Evolutionary conservation across 345 rosid genomes (phyloP).

Genomic region (Cardiospermum halicacabum): DNA sequence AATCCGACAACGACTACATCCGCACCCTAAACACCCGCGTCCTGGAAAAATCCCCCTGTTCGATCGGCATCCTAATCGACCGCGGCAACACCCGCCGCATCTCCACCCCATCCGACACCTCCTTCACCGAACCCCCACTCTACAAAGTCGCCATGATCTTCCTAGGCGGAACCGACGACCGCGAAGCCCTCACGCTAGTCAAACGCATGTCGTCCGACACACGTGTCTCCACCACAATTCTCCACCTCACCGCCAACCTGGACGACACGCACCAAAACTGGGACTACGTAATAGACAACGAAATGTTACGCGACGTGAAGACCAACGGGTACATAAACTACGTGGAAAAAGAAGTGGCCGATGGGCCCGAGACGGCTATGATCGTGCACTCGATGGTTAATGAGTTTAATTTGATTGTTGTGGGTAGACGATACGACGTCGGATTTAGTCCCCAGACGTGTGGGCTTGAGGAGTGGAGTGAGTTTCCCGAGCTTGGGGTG

Average conservation of each 20-base stretch:
- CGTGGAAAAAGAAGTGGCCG: constrained; percentile 23
- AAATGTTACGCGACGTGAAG: constrained; percentile 28
- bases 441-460: constrained; percentile 21
- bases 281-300: constrained; percentile 34
- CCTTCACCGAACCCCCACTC: not conserved
- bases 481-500: constrained; percentile 61
- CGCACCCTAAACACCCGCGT: constrained; percentile 38
- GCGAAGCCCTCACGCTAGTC: constrained; percentile 45
- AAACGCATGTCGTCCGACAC: constrained; percentile 41
- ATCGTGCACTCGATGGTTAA: constrained; percentile 27
- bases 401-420: constrained; percentile 38
- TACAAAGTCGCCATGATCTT: constrained; percentile 31
- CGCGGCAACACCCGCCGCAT: constrained; percentile 18
- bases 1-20: constrained; percentile 26
- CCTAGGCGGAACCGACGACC: constrained; percentile 60
- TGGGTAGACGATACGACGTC: constrained; percentile 43
- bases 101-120: too few relatives aligned
- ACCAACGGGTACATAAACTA: constrained; percentile 12
- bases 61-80: constrained; percentile 46
- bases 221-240: constrained; percentile 24
- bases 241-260: constrained; percentile 17
- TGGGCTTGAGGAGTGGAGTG: constrained; percentile 58
- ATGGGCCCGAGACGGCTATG: constrained; percentile 35
- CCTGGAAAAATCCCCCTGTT: constrained; percentile 52
- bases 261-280: constrained; percentile 9